A percentile compares a stretch with the other conserved stretches of the same genome.
These are phyloP conservation scores for Malus sylvestris DNA, from an alignment of 306 rosid genomes.

Conservation along the genomic window DNA sequence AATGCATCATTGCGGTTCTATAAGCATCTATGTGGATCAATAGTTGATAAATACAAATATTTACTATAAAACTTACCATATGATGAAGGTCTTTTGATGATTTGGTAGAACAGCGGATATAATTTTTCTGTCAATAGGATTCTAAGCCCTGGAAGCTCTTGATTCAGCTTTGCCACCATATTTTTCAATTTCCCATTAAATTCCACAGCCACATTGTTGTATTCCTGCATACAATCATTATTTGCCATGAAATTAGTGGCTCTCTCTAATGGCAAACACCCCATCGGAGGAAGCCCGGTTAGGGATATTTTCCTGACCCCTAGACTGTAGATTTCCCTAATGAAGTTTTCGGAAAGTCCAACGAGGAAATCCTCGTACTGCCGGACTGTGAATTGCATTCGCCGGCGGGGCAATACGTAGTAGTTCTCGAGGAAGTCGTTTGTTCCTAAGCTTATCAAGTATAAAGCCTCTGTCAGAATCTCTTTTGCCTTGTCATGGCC, in stretches of 20 bases:
- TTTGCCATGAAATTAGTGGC: conserved; percentile 27
- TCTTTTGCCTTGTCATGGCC: conserved; percentile 42
- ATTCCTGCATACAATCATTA: conserved; percentile 26
- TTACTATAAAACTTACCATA: conserved; percentile 21
- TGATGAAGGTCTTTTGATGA: conserved; percentile 28
- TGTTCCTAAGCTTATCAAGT: conserved; percentile 64
- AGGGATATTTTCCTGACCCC: conserved; percentile 58
- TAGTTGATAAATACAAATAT: background rate
- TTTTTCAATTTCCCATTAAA: conserved; percentile 34
- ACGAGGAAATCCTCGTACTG: conserved; percentile 45
- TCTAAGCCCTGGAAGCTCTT: conserved; percentile 28
- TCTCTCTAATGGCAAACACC: conserved; percentile 79
- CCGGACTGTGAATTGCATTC: conserved; percentile 26
- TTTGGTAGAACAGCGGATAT: conserved; percentile 11
- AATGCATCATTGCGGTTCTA: background rate
- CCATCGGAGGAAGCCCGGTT: conserved; percentile 74
- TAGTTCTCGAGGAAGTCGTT: conserved; percentile 72
- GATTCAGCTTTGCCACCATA: conserved; percentile 21
- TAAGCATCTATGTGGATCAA: background rate
- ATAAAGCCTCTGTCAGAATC: conserved; percentile 34
- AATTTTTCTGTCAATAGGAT: conserved; percentile 9
- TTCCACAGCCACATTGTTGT: conserved; percentile 33
- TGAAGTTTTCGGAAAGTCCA: conserved; percentile 39
- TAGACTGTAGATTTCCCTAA: conserved; percentile 37
- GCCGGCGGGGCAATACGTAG: conserved; percentile 38